These are phyloP conservation scores for Dioszegia hungarica DNA, from an alignment of 768 basidiomycete species.

Conservation along the genomic window DNA sequence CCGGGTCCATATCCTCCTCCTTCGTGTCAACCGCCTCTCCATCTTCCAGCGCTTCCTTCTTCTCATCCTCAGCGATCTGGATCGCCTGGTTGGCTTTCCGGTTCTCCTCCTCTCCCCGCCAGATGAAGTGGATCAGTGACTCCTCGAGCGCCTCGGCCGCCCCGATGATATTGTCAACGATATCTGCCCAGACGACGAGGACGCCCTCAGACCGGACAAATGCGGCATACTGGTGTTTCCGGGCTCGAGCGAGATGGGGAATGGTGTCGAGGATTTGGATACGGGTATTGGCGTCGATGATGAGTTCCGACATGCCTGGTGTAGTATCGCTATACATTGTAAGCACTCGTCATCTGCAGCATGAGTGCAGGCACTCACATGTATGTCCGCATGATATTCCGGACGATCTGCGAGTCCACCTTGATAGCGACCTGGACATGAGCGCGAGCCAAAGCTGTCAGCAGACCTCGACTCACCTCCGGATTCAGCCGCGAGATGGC, in stretches of 20 bases:
- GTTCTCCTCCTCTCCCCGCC: slow-evolving; percentile 53
- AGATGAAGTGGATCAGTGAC: slow-evolving; percentile 74
- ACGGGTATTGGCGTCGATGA: slow-evolving; percentile 69
- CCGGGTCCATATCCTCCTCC: slow-evolving; percentile 34
- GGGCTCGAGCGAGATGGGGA: slow-evolving; percentile 65
- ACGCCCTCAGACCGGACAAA: slow-evolving; percentile 82
- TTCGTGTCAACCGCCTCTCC: slow-evolving; percentile 18
- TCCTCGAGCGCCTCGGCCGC: slow-evolving; percentile 56
- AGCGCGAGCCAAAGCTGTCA: not conserved
- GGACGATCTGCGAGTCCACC: slow-evolving; percentile 57
- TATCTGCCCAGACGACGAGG: slow-evolving; percentile 77
- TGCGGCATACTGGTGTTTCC: slow-evolving; percentile 86
- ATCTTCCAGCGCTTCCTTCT: slow-evolving; percentile 24
- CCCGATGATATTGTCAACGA: slow-evolving; percentile 67
- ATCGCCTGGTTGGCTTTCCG: slow-evolving; percentile 33
- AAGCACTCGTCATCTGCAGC: slow-evolving; percentile 53
- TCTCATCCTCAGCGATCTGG: slow-evolving; percentile 22
- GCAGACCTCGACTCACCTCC: slow-evolving; percentile 45
- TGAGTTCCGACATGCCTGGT: slow-evolving; percentile 37
- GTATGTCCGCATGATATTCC: slow-evolving; percentile 16
- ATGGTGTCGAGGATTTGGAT: slow-evolving; percentile 81
- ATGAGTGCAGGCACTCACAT: slow-evolving; percentile 50
- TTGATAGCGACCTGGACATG: slow-evolving; percentile 55
- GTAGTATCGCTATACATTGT: slow-evolving; percentile 15
- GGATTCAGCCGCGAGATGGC: slow-evolving; percentile 72